These are phyloP conservation scores for Biscogniauxia mediterranea DNA, from an alignment of 2,329 filamentous ascomycete genomes.

Conservation along the genomic window DNA sequence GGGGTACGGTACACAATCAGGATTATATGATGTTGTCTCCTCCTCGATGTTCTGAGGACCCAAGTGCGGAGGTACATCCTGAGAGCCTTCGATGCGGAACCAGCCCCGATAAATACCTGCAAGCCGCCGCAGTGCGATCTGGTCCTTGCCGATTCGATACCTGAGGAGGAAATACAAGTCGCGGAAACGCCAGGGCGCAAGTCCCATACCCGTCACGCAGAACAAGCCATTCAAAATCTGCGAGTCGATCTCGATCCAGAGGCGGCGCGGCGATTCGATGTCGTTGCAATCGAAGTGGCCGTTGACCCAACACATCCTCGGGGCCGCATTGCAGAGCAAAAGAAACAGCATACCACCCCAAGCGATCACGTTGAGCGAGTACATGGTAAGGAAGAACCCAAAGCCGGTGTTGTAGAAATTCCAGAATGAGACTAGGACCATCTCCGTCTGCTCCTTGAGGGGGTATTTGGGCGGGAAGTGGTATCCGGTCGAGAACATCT, in stretches of 20 bases:
- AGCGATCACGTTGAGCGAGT: slow-evolving; percentile 78
- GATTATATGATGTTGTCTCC: slow-evolving; percentile 36
- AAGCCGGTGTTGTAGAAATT: slow-evolving; percentile 71
- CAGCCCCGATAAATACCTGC: slow-evolving; percentile 73
- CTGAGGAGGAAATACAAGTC: slow-evolving; percentile 72
- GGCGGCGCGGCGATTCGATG: slow-evolving; percentile 71
- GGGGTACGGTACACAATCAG: slow-evolving; percentile 60
- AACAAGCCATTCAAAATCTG: slow-evolving; percentile 84
- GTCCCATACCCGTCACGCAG: slow-evolving; percentile 81
- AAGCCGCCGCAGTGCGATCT: slow-evolving; percentile 61
- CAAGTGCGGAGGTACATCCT: slow-evolving; percentile 52
- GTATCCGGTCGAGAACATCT: slow-evolving; percentile 59
- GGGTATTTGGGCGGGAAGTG: slow-evolving; percentile 63
- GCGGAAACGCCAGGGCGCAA: slow-evolving; percentile 80
- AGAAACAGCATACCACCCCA: slow-evolving; percentile 93
- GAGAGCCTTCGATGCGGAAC: slow-evolving; percentile 70
- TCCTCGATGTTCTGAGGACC: slow-evolving; percentile 52
- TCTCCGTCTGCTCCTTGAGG: slow-evolving; percentile 56
- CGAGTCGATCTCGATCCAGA: slow-evolving; percentile 83
- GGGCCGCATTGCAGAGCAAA: slow-evolving; percentile 71
- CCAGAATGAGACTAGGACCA: slow-evolving; percentile 62
- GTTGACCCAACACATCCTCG: slow-evolving; percentile 64
- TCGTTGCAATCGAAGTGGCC: slow-evolving; percentile 60
- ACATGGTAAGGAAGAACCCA: slow-evolving; percentile 75
- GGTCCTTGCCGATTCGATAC: slow-evolving; percentile 55